These are phyloP conservation scores for Russula brevipes DNA, from an alignment of 768 basidiomycete genomes.

Conservation along the genomic window DNA sequence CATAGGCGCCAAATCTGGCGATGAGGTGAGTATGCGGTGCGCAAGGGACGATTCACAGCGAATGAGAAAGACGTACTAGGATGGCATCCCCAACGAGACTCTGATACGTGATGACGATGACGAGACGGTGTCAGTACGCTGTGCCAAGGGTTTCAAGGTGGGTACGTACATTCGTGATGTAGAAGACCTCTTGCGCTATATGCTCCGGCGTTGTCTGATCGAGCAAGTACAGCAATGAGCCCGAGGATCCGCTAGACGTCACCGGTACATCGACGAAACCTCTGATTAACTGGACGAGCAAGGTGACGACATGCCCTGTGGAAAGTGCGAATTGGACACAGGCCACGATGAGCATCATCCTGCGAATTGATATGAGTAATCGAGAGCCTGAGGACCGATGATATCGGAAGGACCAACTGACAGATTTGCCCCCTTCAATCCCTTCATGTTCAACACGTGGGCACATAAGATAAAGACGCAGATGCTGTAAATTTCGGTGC, in stretches of 20 bases:
- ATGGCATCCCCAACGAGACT: slow-evolving; percentile 19
- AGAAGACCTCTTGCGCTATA: slow-evolving; percentile 5
- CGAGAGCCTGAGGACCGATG: background rate
- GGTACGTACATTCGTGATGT: slow-evolving; percentile 14
- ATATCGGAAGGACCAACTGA: background rate
- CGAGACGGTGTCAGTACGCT: background rate
- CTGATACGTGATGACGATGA: background rate
- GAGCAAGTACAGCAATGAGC: background rate
- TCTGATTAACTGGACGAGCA: slow-evolving; percentile 11
- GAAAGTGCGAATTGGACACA: slow-evolving; percentile 10
- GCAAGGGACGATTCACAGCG: background rate
- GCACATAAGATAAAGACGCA: slow-evolving; percentile 14
- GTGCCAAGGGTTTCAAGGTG: background rate
- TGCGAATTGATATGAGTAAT: background rate
- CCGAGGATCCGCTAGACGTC: background rate
- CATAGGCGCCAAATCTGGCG: slow-evolving; percentile 20
- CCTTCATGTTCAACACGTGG: slow-evolving; percentile 1
- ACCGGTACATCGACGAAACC: background rate
- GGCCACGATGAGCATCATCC: slow-evolving; percentile 11
- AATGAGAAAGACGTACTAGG: background rate
- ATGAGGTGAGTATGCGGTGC: background rate
- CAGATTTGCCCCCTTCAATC: slow-evolving; percentile 2
- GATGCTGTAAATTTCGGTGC: background rate
- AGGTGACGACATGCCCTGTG: slow-evolving; percentile 12
- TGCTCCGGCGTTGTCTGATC: slow-evolving; percentile 11